Base-by-base conservation (phyloP, 257 asterid genomes). In the Nicotiana noctiflora region DNA sequence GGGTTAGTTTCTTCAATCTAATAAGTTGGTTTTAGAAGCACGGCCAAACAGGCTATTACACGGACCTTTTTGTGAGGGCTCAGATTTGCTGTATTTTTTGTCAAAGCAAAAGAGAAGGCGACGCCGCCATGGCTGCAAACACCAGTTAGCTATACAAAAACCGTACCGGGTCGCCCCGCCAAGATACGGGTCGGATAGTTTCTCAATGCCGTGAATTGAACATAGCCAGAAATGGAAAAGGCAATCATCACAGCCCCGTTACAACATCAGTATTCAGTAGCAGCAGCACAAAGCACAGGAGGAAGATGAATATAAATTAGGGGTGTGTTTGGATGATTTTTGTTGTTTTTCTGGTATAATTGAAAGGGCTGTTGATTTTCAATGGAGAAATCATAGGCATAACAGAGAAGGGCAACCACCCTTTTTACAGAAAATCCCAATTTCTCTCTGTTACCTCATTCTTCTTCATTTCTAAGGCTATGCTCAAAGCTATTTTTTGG, bases 391-490 rank as follows among this genome's bases (percentile, higher is more conserved):
- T 68, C 56, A 68, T 10, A 19, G 76, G 32, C 32, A 40, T 40
- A 68, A 18, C 56, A 68, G 6, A 40, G 14, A 46, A 32, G 57
- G 12, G 76, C 76, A 68, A 68, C 76, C 76, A 40, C 57, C 76
- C 56, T 68, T 68, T 68, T 68, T 1, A 40, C 8, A 15, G 32
- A 68, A 68, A 19, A 29, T 12, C 56, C 34, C 31, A 68, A 68
- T 40, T 32, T 74, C 79, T 74, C 79, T 68, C 8, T 40, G 76
- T n/a, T 5, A 62, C 11, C 76, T 68, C 76, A 19, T 68, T 68
- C 60, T 67, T 68, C 18, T 40, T 44, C 23, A n/a, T 13, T 70
- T 44, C 34, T 19, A 40, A 44, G 59, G 37, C 34, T 70, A 21
- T 44, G 21, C 19, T 67, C 53, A 2, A 40, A 8, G 49, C 49